phyloP scores from a whole-genome alignment of 768 basidiomycete genomes.

The Suillus brevipes region DNA sequence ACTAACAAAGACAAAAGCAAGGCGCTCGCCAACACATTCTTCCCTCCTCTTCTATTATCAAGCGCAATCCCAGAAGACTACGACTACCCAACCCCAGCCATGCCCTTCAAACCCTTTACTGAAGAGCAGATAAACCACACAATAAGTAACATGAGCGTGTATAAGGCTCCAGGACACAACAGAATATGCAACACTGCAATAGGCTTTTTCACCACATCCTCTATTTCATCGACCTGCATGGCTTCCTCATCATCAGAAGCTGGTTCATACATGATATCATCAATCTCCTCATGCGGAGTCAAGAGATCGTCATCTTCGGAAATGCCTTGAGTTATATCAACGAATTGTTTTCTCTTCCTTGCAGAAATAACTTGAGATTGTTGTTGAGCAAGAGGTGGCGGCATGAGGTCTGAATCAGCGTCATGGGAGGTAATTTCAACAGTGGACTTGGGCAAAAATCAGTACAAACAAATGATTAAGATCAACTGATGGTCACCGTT shows the following conservation, averaged over 20 bases:
- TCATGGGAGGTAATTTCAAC: not conserved
- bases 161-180: too few species aligned
- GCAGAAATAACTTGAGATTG: not conserved
- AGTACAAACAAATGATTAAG: not conserved
- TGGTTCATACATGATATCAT: not conserved
- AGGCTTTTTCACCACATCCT: not conserved
- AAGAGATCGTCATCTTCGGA: not conserved
- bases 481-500: not conserved
- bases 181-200: too few species aligned
- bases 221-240: not conserved
- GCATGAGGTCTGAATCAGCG: not conserved
- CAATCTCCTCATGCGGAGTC: too few species aligned
- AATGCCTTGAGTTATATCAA: not conserved
- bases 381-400: not conserved
- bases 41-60: slow-evolving; percentile 15
- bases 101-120: slow-evolving; percentile 29
- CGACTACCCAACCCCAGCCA: slow-evolving; percentile 5
- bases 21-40: slow-evolving; percentile 21
- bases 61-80: not conserved
- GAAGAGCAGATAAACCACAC: too few species aligned
- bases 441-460: not conserved
- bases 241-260: not conserved
- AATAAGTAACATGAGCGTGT: too few species aligned
- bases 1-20: slow-evolving; percentile 25
- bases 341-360: not conserved